These are phyloP conservation scores for Penicillium verrucosum DNA, from an alignment of 2,329 filamentous ascomycete species.

Conservation along the genomic window DNA sequence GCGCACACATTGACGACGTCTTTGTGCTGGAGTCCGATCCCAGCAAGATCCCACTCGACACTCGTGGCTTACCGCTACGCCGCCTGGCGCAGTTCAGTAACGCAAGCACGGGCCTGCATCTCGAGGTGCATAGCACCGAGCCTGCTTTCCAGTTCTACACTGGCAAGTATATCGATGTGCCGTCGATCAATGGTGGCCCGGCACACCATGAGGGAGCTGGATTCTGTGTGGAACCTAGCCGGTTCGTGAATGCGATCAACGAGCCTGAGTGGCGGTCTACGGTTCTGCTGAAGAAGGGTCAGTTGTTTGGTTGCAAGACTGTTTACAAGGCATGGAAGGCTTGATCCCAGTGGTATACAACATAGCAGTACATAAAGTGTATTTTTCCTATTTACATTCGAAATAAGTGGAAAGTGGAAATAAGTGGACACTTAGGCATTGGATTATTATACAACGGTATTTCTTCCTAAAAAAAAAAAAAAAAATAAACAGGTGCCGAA, in stretches of 20 bases:
- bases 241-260: slow-evolving; percentile 87
- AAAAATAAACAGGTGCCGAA: not conserved
- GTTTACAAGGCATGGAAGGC: slow-evolving; percentile 82
- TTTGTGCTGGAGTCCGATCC: slow-evolving; percentile 72
- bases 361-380: not conserved
- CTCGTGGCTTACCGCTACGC: slow-evolving; percentile 60
- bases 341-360: not conserved
- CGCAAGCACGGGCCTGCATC: slow-evolving; percentile 68
- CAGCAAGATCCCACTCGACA: slow-evolving; percentile 61
- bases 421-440: not conserved
- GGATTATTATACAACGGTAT: not conserved
- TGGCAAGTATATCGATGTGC: slow-evolving; percentile 77
- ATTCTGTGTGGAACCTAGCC: slow-evolving; percentile 88
- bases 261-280: slow-evolving; percentile 74
- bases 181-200: slow-evolving; percentile 57
- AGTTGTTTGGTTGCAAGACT: slow-evolving; percentile 75
- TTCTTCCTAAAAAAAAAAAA: no score
- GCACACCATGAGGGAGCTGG: slow-evolving; percentile 67
- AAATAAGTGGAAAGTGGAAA: not conserved
- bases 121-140: slow-evolving; percentile 87
- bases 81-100: slow-evolving; percentile 71
- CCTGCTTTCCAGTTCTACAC: slow-evolving; percentile 98
- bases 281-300: slow-evolving; percentile 77
- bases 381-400: not conserved
- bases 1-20: slow-evolving; percentile 83